phyloP scores from a whole-genome alignment of 148 eudicot genomes.

The Linanthus parryae region DNA sequence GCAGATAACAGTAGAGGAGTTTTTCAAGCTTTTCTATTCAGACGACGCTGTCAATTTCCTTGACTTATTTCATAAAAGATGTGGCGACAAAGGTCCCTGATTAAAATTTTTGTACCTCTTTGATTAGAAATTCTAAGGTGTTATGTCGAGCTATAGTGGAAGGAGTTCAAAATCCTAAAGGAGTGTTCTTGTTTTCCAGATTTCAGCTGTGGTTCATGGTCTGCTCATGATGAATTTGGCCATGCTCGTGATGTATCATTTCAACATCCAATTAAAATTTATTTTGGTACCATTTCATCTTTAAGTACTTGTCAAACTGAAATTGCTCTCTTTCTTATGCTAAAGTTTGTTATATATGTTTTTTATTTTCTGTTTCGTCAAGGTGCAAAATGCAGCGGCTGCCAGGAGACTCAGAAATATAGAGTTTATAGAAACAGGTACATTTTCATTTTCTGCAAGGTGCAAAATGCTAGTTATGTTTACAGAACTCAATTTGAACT shows the following conservation, averaged over 20 bases:
- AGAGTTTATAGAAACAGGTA: constrained; percentile 70
- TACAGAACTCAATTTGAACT: too few species aligned
- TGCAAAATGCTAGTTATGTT: too few species aligned
- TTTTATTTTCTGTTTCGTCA: constrained; percentile 12
- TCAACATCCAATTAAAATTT: constrained; percentile 86
- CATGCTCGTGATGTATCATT: constrained; percentile 58
- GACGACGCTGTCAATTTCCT: constrained; percentile 57
- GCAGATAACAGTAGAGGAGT: constrained; percentile 75
- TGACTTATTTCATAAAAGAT: constrained; percentile 57
- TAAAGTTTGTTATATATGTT: not conserved
- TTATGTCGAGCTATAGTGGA: too few species aligned
- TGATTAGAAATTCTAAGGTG: too few species aligned
- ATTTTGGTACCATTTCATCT: constrained; percentile 54
- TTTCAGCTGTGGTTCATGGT: constrained; percentile 69
- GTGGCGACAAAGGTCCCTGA: constrained; percentile 82
- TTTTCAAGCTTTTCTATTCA: constrained; percentile 67
- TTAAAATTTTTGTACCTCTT: too few species aligned
- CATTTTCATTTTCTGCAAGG: not conserved
- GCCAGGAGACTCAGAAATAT: constrained; percentile 73
- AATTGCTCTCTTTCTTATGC: constrained; percentile 4
- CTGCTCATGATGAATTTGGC: constrained; percentile 46
- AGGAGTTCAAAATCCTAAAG: too few species aligned
- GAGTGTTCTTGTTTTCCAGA: too few species aligned
- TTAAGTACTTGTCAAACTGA: not conserved
- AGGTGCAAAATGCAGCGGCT: constrained; percentile 92